Base-by-base conservation (phyloP, 768 basidiomycete genomes). In the Holtermanniella nyarrowii region DNA sequence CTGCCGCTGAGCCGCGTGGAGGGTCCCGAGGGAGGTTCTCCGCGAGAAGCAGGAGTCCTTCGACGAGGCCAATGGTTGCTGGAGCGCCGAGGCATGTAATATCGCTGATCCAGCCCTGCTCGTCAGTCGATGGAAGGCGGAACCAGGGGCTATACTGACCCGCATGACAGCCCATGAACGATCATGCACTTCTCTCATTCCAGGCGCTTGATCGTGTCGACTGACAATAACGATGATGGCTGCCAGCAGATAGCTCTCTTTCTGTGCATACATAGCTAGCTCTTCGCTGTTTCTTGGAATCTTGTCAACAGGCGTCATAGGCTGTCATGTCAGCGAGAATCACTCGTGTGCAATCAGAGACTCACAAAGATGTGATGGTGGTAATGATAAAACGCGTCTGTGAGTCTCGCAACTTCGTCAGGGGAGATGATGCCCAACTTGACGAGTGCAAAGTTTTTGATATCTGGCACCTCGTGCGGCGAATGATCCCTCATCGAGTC, bases 191-290 rank as follows among this genome's bases (percentile, higher is more conserved):
- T 61, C 45, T 21, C 58, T 49, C 43, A 63, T 56, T 1, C 51
- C 56, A 4, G 49, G 51, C 4, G 46, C 18, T 0, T 54, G 26
- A 26, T 70, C 59, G 24, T 58, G 56, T 13, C 62, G 53, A 47
- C 69, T 70, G 14, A 64, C 61, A 24, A 70, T 66, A 44, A 70
- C 66, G 52, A 70, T 62, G 48, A 60, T 63, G 1, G 63, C 65
- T 14, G 66, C 56, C 5, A 66, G 50, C 22, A 63, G 51, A 39
- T 66, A 63, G 21, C 60, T 42, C 48, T 66, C 65, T 20, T 61
- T 62, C 12, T 48, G 49, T 0, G 69, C 66, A 42, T 65, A 70
- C 2, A 44, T 42, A 3, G 58, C 59, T 7, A 68, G 50, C 27
- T 62, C 58, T 13, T 59, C 62, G 5, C 47, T 51, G 5, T 53